phyloP scores from a whole-genome alignment of 139 green algal genomes.

The Edaphochlamys debaryana region DNA sequence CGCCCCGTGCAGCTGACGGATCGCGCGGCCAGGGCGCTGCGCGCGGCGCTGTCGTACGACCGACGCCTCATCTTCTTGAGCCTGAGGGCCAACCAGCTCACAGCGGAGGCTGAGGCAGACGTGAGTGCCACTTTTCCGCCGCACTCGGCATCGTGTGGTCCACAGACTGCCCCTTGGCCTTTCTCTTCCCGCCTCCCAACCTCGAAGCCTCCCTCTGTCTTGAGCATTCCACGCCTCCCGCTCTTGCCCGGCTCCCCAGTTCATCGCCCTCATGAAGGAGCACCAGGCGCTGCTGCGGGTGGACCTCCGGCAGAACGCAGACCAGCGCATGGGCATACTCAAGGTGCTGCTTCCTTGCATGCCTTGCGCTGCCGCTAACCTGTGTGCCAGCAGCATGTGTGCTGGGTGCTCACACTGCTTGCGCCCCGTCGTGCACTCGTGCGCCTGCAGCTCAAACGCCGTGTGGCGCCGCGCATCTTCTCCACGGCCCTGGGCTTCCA shows the following conservation, averaged over 20 bases:
- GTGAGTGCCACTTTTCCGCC: not conserved
- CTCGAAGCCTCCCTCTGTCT: too few relatives aligned
- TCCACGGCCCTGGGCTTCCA: constrained; percentile 8
- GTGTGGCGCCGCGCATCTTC: constrained; percentile 15
- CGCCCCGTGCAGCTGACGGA: constrained; percentile 44
- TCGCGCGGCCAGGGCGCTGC: not conserved
- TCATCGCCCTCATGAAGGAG: constrained; percentile 29
- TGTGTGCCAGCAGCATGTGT: too few relatives aligned
- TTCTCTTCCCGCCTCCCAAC: too few relatives aligned
- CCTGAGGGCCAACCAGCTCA: constrained; percentile 46
- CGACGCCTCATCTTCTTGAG: constrained; percentile 49
- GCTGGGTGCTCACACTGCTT: too few relatives aligned
- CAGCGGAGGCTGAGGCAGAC: not conserved
- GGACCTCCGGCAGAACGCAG: constrained; percentile 48
- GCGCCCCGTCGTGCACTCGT: too few relatives aligned
- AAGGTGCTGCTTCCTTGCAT: too few relatives aligned
- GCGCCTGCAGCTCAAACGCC: constrained; percentile 20
- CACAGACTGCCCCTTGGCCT: too few relatives aligned
- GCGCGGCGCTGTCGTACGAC: constrained; percentile 49
- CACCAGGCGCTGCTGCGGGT: constrained; percentile 53
- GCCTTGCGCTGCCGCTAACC: too few relatives aligned
- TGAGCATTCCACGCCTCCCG: too few relatives aligned
- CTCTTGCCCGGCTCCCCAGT: not conserved
- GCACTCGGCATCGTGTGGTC: too few relatives aligned
- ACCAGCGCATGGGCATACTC: constrained; percentile 27